Evolutionary conservation across 768 basidiomycete species (phyloP), one percentile per base, ranked within the genome.

Genomic region (Basidioascus undulatus): DNA sequence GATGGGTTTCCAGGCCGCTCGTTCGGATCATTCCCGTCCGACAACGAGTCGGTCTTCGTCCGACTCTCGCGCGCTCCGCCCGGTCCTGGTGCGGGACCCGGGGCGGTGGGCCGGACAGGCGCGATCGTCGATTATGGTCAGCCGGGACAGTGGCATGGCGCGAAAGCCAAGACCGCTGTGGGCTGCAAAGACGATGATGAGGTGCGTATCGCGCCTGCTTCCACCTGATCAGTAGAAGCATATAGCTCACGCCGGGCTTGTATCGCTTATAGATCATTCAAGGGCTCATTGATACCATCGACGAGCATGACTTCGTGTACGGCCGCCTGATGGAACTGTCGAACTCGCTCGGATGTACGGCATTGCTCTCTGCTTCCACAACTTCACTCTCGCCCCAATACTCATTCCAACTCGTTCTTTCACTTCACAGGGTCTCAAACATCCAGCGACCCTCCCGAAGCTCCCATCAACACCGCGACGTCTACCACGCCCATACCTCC

Each of bases 121-220:
- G 79, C 76, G 0, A 74, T 86, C 1, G 73, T 86, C 36, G 83
- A 94, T 51, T 75, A 78, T 47, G 81, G 83, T 8, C 80, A 79
- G 51, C 79, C 82, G 0, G 60, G 62, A 4, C 69, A 71, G 20
- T 83, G 82, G 78, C 80, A 84, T 48, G 81, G 80, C 8, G 64
- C 70, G 37, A 84, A 81, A 56, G 79, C 80, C 15, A 77, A 66
- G 7, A 81, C 78, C 3, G 65, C 70, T 16, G 59, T 86, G 20
- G 69, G 70, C 19, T 92, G 86, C 52, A 65, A 64, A 44, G 69
- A 55, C 26, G 89, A 98, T 53, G 70, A 67, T 1, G 81, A 87
- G 51, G 69, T 86, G 6, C 50, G 54, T 39, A 2, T 2, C 31
- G 4, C n/a, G n/a, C 19, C 15, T 6, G 16, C 5, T 12, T 4